Evolutionary conservation across 2,329 filamentous ascomycete species (phyloP).

Genomic region (Neurospora sp.): DNA sequence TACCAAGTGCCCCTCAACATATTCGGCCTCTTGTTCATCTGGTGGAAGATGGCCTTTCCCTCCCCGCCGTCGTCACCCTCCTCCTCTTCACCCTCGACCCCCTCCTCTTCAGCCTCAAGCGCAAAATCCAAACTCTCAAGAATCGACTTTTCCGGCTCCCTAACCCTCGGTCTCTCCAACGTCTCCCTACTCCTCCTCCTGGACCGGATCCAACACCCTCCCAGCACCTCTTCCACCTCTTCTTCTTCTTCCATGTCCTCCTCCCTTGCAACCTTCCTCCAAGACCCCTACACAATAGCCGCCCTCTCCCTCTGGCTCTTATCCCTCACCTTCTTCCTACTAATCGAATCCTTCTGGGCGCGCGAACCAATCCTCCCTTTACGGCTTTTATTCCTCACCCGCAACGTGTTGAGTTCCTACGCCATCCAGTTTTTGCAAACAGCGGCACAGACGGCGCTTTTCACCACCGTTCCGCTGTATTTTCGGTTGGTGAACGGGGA

Average conservation of each 20-base stretch:
- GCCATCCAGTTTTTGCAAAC: constrained; percentile 7
- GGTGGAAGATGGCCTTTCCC: constrained; percentile 7
- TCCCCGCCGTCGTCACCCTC: not conserved
- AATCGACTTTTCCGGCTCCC: constrained; percentile 8
- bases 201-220: not conserved
- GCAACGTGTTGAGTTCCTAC: constrained; percentile 4
- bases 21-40: constrained; percentile 3
- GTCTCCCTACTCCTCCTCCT: constrained; percentile 6
- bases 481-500: constrained; percentile 5
- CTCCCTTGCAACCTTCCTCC: not conserved
- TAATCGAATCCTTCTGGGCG: constrained; percentile 4
- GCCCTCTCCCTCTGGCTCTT: constrained; percentile 3
- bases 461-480: constrained; percentile 5
- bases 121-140: constrained; percentile 4
- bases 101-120: not conserved
- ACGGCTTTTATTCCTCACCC: not conserved
- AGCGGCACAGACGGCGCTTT: constrained; percentile 7
- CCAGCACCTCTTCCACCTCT: not conserved
- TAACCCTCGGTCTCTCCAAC: constrained; percentile 4
- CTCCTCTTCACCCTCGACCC: not conserved
- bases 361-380: constrained; percentile 6
- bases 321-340: constrained; percentile 1
- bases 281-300: not conserved
- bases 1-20: constrained; percentile 9
- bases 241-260: no score